A percentile compares a stretch with the other conserved stretches of the same genome.
These are phyloP conservation scores for Cicer judaicum DNA, from an alignment of 306 rosid genomes.

Conservation along the genomic window DNA sequence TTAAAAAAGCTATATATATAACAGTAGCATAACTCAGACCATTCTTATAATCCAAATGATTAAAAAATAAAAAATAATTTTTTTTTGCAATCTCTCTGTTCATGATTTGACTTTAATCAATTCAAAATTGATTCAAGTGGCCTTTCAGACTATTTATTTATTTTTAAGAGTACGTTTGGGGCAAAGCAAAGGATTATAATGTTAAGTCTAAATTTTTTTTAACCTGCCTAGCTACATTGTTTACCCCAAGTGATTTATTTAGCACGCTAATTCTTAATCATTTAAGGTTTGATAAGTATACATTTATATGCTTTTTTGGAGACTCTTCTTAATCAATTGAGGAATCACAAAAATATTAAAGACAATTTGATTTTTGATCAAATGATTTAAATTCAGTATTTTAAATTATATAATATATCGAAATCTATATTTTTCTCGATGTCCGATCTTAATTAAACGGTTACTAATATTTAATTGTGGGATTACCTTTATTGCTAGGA, in stretches of 20 bases:
- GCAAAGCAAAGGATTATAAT: constrained; percentile 20
- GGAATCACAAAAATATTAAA: no score
- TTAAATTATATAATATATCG: no score
- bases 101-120: constrained; percentile 1
- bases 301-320: neutral
- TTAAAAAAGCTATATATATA: no score
- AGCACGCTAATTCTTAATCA: neutral
- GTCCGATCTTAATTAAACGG: no score
- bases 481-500: no score
- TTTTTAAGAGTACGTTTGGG: neutral
- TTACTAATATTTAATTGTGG: no score
- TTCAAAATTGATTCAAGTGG: neutral
- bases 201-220: neutral
- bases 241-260: neutral
- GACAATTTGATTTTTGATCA: no score
- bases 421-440: no score
- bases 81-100: neutral
- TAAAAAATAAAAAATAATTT: neutral
- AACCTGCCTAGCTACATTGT: neutral
- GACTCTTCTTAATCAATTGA: no score
- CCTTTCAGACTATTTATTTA: neutral
- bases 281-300: neutral
- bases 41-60: neutral
- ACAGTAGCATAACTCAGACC: neutral
- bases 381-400: no score